Evolutionary conservation across 1,284 basidiomycete species (phyloP).

Genomic region (Psilocybe mexicana): DNA sequence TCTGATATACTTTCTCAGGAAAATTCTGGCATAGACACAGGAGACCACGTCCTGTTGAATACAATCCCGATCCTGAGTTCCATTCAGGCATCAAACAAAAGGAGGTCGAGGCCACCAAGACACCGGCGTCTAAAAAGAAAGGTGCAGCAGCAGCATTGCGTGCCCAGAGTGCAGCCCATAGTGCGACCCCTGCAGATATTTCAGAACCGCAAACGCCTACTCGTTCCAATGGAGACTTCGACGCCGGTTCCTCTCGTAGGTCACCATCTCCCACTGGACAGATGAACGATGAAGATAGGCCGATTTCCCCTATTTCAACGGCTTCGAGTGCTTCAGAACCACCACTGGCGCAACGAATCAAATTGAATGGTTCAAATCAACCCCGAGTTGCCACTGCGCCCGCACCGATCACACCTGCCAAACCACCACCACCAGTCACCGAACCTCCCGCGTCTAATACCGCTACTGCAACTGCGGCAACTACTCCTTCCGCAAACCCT

Average conservation of each 20-base stretch:
- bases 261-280: constrained; percentile 34
- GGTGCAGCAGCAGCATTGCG: constrained; percentile 50
- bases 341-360: constrained; percentile 62
- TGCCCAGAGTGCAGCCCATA: constrained; percentile 36
- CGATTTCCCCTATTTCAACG: constrained; percentile 70
- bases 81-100: constrained; percentile 57
- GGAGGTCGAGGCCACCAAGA: constrained; percentile 55
- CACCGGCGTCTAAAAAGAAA: constrained; percentile 49
- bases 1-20: constrained; percentile 41
- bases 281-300: constrained; percentile 46
- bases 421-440: constrained; percentile 8
- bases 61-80: constrained; percentile 70
- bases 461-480: constrained; percentile 5
- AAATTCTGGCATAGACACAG: constrained; percentile 87
- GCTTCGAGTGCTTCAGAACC: constrained; percentile 67
- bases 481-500: constrained; percentile 18
- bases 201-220: constrained; percentile 58
- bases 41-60: constrained; percentile 74
- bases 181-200: constrained; percentile 37
- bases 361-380: constrained; percentile 24
- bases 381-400: constrained; percentile 11
- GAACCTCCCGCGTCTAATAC: constrained; percentile 11
- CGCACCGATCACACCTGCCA: constrained; percentile 18
- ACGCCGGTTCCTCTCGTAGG: constrained; percentile 36
- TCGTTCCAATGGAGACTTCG: constrained; percentile 40